A percentile compares a stretch with the other conserved stretches of the same genome.
phyloP scores from a whole-genome alignment of 176 grass and related monocot genomes.

The Paspalum vaginatum region DNA sequence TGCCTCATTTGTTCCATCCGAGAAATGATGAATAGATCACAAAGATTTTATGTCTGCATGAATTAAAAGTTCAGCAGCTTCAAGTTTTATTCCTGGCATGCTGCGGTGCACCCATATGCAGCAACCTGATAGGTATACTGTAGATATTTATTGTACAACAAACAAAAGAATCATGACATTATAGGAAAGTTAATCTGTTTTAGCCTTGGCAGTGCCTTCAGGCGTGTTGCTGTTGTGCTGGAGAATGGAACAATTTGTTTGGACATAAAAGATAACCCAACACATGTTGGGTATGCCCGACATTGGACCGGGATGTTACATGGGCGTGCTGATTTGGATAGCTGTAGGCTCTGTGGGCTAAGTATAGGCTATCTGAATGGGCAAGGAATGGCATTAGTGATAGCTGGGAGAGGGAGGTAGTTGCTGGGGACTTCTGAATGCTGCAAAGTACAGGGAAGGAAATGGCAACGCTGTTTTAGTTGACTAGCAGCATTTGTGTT shows the following conservation, averaged over 20 bases:
- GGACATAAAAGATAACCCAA: background rate
- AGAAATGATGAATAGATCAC: background rate
- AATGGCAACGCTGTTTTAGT: background rate
- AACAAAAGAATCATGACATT: background rate
- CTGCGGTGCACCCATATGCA: background rate
- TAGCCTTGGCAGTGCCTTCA: background rate
- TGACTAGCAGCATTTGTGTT: background rate
- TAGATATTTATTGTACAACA: too few species aligned
- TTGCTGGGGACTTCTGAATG: background rate
- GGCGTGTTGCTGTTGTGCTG: background rate
- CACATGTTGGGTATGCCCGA: background rate
- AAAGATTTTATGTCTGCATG: background rate
- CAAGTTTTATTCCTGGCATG: background rate
- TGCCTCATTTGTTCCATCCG: constrained; percentile 18
- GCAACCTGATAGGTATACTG: background rate
- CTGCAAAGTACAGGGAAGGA: background rate
- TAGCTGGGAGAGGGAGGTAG: background rate
- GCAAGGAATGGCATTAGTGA: background rate
- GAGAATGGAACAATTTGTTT: background rate
- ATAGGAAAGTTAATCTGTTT: background rate
- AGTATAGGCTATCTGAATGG: background rate
- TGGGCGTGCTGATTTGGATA: background rate
- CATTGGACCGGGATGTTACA: background rate
- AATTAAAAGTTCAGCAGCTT: background rate
- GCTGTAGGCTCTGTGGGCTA: background rate